Evolutionary conservation across 2,329 filamentous ascomycete species (phyloP).

Genomic region (Ophiostoma perfectum): DNA sequence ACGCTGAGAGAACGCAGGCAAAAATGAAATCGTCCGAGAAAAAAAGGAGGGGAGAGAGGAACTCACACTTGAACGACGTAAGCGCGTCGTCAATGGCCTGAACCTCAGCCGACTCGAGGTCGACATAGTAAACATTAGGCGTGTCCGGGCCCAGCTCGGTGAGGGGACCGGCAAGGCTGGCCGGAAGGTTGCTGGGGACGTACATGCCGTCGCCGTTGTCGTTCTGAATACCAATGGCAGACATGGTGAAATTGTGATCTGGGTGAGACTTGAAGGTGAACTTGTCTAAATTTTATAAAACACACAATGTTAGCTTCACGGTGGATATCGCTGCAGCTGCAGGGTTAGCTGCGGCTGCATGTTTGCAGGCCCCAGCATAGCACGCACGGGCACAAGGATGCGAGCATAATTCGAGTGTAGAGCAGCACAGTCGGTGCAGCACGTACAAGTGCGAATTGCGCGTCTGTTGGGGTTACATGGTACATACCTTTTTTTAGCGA

Average conservation of each 20-base stretch:
- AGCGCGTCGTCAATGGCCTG: slow-evolving; percentile 30
- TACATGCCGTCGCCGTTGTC: background rate
- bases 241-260: background rate
- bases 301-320: background rate
- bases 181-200: slow-evolving; percentile 2
- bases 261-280: background rate
- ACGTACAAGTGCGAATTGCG: background rate
- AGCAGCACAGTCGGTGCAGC: background rate
- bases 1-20: background rate
- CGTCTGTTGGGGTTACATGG: slow-evolving; percentile 7
- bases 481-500: background rate
- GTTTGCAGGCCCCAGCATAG: background rate
- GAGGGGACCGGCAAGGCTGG: slow-evolving; percentile 19
- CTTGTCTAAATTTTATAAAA: background rate
- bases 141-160: slow-evolving; percentile 20
- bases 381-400: background rate
- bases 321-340: background rate
- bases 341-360: slow-evolving; percentile 2
- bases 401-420: background rate
- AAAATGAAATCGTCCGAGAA: background rate
- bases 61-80: slow-evolving; percentile 30
- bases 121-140: slow-evolving; percentile 17
- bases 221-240: background rate
- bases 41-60: background rate
- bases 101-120: slow-evolving; percentile 25